Base-by-base conservation (phyloP, 208 protist genomes). In the Leishmania mexicana region DNA sequence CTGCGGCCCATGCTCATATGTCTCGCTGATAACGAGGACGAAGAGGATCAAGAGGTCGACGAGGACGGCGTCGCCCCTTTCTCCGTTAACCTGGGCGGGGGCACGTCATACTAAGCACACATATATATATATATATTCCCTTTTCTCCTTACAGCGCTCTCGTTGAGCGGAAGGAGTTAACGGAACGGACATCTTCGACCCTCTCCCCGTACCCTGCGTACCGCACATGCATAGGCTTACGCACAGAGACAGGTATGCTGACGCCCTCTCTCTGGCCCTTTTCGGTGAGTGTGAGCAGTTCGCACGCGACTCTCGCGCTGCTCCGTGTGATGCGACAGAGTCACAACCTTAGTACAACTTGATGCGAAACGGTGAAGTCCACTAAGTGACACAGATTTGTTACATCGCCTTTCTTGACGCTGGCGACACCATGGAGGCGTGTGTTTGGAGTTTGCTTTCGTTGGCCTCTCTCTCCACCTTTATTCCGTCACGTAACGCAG, bases 1-100 rank as follows among this genome's bases (percentile, higher is more conserved):
- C 13, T 17, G 5, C 24, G 47, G 49, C 76, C 80, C 47, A 64
- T 93, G 60, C 67, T 81, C 60, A 83, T 91, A 76, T 54, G 82
- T 17, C 79, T 91, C 68, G 71, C 53, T 38, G 67, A 62, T 10
- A 72, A 67, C 53, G 81, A 85, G 45, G 75, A 78, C 2, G 86
- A 88, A 10, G 82, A 83, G 15, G 78, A 65, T 2, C 74, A 60
- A 11, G 81, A 78, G 11, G 51, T 75, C 64, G 62, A 72, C 42
- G 73, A 86, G 51, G 85, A 81, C 53, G 88, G 54, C 31, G 38
- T 35, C 1, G 28, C 58, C 3, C 79, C 70, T 1, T 81, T 87
- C 38, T 62, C 71, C 35, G 38, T 84, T 40, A 54, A 78, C n/a
- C 40, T 84, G 15, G 47, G 67, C 53, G 72, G 71, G n/a, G 65